phyloP scores from a whole-genome alignment of 179 eudicot species.

The Amaranthus tricolor region DNA sequence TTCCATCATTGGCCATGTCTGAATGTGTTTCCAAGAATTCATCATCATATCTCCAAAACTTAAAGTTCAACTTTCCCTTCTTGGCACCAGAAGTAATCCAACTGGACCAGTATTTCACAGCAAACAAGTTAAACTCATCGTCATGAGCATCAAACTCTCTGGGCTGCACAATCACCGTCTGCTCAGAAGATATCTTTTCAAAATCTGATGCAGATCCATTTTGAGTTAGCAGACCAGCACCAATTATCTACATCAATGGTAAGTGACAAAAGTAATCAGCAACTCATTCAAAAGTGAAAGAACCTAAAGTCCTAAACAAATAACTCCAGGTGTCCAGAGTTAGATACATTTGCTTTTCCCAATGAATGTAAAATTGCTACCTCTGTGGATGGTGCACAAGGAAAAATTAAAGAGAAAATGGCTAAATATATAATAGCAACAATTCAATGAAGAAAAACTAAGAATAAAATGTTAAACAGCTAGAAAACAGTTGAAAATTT shows the following conservation, averaged over 20 bases:
- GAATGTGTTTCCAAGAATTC: slow-evolving; percentile 46
- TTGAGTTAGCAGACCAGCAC: slow-evolving; percentile 74
- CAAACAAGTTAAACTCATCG: slow-evolving; percentile 44
- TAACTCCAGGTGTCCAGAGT: neutral
- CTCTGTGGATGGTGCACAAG: neutral
- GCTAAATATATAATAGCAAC: neutral
- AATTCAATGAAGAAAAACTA: neutral
- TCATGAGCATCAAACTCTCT: slow-evolving; percentile 34
- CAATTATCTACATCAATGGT: slow-evolving; percentile 64
- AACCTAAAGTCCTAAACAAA: neutral
- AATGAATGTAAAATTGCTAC: neutral
- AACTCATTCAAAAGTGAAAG: neutral
- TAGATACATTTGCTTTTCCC: neutral
- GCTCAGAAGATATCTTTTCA: slow-evolving; percentile 33
- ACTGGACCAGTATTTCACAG: slow-evolving; percentile 39
- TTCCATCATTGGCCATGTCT: slow-evolving; percentile 40
- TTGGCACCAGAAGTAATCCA: slow-evolving; percentile 51
- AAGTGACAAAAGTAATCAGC: slow-evolving; percentile 13
- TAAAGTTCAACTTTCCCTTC: slow-evolving; percentile 46
- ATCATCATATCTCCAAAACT: slow-evolving; percentile 59
- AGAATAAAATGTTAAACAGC: neutral
- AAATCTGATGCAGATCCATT: slow-evolving; percentile 42
- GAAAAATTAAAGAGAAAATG: neutral
- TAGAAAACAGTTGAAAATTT: neutral
- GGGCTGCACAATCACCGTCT: slow-evolving; percentile 24